Evolutionary conservation across 805 yeast species (phyloP), one percentile per base, ranked within the genome.

Genomic region (Dipodascopsis tothii): DNA sequence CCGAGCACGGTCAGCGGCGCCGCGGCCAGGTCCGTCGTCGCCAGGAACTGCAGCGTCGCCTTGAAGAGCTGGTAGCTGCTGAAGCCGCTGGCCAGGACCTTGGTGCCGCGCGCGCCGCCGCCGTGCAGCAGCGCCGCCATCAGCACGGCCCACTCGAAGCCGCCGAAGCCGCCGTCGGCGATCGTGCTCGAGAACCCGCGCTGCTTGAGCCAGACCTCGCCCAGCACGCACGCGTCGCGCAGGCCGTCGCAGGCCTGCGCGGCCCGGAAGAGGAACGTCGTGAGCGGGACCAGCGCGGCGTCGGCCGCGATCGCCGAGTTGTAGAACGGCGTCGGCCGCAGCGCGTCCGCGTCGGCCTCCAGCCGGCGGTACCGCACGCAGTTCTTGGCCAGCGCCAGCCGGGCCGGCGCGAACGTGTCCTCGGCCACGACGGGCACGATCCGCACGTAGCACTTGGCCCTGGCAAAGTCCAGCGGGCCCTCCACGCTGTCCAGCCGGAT

Each of bases 61-160:
- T 85, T 88, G 70, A 92, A 92, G 40, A 92, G 68, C 66, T 92
- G 98, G 60, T 87, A 92, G 19, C 94, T 81, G 2, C 95, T 86
- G 62, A 83, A 90, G 0, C 97, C 98, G 55, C 80, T 81, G 32
- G 87, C 63, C 43, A 92, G 69, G 20, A 86, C 80, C 30, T 33
- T 28, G 56, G 80, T 81, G 11, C 94, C 92, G 52, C 70, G 72
- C 4, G 67, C 62, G 54, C 94, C 94, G 5, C 68, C 68, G 55
- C 96, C 96, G 49, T 80, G 78, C 35, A 92, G 67, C 42, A 92
- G 66, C 1, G 87, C 82, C 34, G 94, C 80, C 79, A 86, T 77
- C 40, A 90, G 63, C 32, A 81, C 66, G 23, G 87, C 80, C 62
- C 87, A 87, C 65, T 92, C 97, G 61, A 86, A 86, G 55, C 81